Evolutionary conservation across 2,329 filamentous ascomycete species (phyloP), one percentile per base, ranked within the genome.

Genomic region (Arthrobotrys conoides): DNA sequence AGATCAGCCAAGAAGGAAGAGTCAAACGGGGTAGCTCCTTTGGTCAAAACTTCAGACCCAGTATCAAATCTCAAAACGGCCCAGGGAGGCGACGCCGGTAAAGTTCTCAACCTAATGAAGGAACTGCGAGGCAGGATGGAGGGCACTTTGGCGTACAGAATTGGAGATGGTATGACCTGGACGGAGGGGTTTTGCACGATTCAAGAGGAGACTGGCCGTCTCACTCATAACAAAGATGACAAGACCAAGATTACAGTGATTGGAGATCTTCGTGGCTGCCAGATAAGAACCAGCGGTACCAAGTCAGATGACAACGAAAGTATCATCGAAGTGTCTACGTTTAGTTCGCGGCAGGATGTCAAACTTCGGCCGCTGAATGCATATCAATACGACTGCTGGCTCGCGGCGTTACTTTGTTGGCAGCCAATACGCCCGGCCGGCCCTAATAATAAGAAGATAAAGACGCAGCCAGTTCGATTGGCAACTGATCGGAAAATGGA

Each of bases 381-480:
- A 36, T 88, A 90, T 20, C 92, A 95, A 82, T 89, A 91, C 80
- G 92, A 95, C 81, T 87, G 91, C 22, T 96, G 93, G 93, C 89
- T 94, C 71, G 93, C 93, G 14, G 92, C 92, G 6, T 84, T 96
- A 53, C 86, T 95, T 36, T 93, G 91, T 83, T 96, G 93, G 93
- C 91, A 94, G 83, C 92, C 93, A 80, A 87, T 93, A 76, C 88
- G 89, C 24, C 90, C 90, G 0, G 87, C 87, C 10, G 87, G 87
- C 12, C 85, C 88, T 16, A 84, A 86, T 79, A 87, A 87, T 72
- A 89, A 88, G 80, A 86, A 89, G 80, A 84, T 86, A 27, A 88
- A 87, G 85, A 83, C 86, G 81, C 82, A 87, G 82, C 82, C 84
- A n/a, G 83, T 84, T 16, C 84, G 83, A 24, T 53, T 83, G 24